These are phyloP conservation scores for Macrolepiota fuliginosa DNA, from an alignment of 768 basidiomycete species.

Conservation along the genomic window DNA sequence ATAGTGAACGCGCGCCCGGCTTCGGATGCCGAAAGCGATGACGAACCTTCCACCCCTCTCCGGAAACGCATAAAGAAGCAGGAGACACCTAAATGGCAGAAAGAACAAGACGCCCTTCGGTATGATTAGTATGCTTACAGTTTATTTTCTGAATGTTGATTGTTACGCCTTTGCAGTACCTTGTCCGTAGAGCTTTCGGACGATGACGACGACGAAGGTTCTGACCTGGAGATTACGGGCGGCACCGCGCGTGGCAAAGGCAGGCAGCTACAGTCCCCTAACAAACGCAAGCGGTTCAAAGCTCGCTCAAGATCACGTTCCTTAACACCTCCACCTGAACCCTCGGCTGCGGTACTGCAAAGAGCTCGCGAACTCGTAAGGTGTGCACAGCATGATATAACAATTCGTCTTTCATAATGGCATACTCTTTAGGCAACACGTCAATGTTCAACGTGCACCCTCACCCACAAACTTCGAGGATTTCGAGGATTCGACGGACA, in stretches of 20 bases:
- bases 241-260: constrained; percentile 25
- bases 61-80: constrained; percentile 40
- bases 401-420: background rate
- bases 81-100: constrained; percentile 43
- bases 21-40: constrained; percentile 18
- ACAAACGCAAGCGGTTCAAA: constrained; percentile 43
- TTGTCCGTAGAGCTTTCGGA: constrained; percentile 39
- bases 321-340: constrained; percentile 71
- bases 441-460: constrained; percentile 39
- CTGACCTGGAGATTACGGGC: constrained; percentile 37
- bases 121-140: constrained; percentile 21
- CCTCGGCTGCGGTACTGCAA: constrained; percentile 52
- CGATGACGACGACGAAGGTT: constrained; percentile 50
- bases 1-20: background rate
- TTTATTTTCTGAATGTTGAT: background rate
- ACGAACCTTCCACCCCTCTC: constrained; percentile 27
- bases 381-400: constrained; percentile 32
- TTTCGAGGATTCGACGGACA: constrained; percentile 28
- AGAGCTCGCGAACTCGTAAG: constrained; percentile 59
- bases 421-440: constrained; percentile 39
- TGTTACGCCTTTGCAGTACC: constrained; percentile 24
- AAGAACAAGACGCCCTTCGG: constrained; percentile 36
- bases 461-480: constrained; percentile 44
- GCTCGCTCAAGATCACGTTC: constrained; percentile 58
- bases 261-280: constrained; percentile 19